Conservation (phyloP, 805 yeast genomes). For the Kregervanrija fluxuum region DNA sequence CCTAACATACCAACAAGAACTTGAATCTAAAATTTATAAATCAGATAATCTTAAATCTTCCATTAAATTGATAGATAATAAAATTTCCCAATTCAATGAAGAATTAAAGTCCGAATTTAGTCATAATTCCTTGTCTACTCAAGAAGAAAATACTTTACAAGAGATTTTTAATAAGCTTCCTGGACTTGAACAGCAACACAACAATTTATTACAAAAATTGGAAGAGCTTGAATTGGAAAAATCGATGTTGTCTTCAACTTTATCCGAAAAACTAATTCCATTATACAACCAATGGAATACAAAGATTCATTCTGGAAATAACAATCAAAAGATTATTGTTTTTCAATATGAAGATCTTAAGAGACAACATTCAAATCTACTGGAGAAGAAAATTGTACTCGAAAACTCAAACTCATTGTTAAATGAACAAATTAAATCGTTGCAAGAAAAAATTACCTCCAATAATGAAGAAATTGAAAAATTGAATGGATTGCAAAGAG, state of each 20-base stretch:
- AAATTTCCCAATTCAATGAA: conserved; percentile 33
- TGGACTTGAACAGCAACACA: conserved; percentile 33
- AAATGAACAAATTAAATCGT: conserved; percentile 22
- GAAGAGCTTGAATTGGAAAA: conserved; percentile 40
- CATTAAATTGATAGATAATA: conserved; percentile 30
- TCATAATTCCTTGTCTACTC: conserved; percentile 36
- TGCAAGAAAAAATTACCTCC: conserved; percentile 26
- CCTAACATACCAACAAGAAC: conserved; percentile 37
- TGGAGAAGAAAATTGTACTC: conserved; percentile 14
- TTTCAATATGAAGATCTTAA: conserved; percentile 12
- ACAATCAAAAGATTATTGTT: background rate
- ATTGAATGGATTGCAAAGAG: conserved; percentile 51
- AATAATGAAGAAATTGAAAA: conserved; percentile 36
- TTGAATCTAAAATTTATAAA: conserved; percentile 29
- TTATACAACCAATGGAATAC: conserved; percentile 34
- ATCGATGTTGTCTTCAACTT: conserved; percentile 44
- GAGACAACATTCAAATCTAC: conserved; percentile 12
- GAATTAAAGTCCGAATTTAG: conserved; percentile 53
- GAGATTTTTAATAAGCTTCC: conserved; percentile 31
- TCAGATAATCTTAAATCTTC: conserved; percentile 28
- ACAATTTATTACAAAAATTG: conserved; percentile 32
- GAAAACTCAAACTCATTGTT: conserved; percentile 25
- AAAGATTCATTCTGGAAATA: background rate
- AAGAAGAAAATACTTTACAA: conserved; percentile 40
- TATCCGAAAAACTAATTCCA: conserved; percentile 52